These are phyloP conservation scores for Aspergillus floridensis DNA, from an alignment of 2,329 filamentous ascomycete species.

Conservation along the genomic window DNA sequence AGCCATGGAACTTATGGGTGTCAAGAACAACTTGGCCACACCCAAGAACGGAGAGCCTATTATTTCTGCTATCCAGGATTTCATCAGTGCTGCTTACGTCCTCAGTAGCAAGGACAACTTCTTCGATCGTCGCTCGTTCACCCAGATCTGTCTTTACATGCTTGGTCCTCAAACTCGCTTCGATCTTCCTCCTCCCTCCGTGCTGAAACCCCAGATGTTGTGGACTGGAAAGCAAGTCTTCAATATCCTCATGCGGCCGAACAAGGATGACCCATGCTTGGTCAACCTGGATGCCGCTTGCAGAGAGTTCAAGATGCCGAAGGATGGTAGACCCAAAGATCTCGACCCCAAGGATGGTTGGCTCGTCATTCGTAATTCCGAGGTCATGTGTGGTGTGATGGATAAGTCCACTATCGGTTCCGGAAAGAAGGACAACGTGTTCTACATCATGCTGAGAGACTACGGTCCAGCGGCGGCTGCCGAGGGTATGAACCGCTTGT, in stretches of 20 bases:
- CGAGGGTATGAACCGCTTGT: constrained; percentile 87
- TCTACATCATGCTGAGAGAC: constrained; percentile 94
- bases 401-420: constrained; percentile 97
- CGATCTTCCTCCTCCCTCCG: constrained; percentile 80
- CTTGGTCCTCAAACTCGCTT: constrained; percentile 74
- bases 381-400: constrained; percentile 96
- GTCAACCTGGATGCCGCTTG: constrained; percentile 94
- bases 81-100: constrained; percentile 92
- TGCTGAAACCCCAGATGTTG: constrained; percentile 78
- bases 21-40: constrained; percentile 92
- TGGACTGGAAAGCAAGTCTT: constrained; percentile 99
- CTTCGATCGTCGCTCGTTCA: constrained; percentile 83
- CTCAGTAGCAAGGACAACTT: constrained; percentile 91
- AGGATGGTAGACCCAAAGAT: constrained; percentile 45
- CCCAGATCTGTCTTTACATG: constrained; percentile 92
- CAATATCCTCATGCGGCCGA: constrained; percentile 85
- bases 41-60: constrained; percentile 98
- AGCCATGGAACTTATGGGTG: constrained; percentile 94
- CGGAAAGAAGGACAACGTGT: constrained; percentile 96
- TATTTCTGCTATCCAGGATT: constrained; percentile 98
- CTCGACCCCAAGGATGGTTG: constrained; percentile 86
- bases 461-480: constrained; percentile 88
- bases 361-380: constrained; percentile 91
- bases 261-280: constrained; percentile 74
- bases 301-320: constrained; percentile 61